Evolutionary conservation across 306 rosid species (phyloP), one percentile per base, ranked within the genome.

Genomic region (Elaeagnus macrophylla): DNA sequence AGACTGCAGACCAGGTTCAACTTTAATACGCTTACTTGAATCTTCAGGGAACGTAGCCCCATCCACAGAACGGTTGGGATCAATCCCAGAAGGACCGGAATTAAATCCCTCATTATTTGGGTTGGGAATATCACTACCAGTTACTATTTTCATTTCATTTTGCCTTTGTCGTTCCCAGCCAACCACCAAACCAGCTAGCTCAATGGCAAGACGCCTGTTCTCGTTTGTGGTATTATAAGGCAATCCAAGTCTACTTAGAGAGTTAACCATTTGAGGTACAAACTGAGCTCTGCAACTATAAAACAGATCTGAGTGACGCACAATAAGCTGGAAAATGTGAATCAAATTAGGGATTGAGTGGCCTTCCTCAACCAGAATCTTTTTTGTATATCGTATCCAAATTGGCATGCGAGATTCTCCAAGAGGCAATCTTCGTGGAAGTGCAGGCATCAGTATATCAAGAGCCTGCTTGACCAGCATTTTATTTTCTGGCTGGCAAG

Each of bases 391-490:
- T 64, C 95, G 75, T 54, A 87, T 93, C 99, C 99, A 93, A 61
- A 84, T 93, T 56, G 99, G 96, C 96, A 93, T 87, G 61, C 94
- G 88, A 68, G 93, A 82, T 69, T 93, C 96, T 47, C 96, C 99
- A 44, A 79, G 91, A 17, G 99, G 99, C 69, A 93, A 72, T 56
- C 99, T 89, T 51, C 84, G 79, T n/a, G 99, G 99, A 57, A 93
- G 81, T 70, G 96, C 99, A 35, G 99, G 99, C 99, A 93, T 93
- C 49, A 93, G 81, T 71, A 93, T 93, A 77, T 93, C 99, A 40
- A 93, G 99, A 61, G 99, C 96, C 81, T 93, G 99, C 82, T 88
- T 87, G 76, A 93, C 99, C 78, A 93, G 70, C 99, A 93, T 87
- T 84, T 88, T 87, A 76, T 87, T 93, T 71, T 93, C 99, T 12